phyloP scores from a whole-genome alignment of 768 basidiomycete genomes.

The Tephrocybe sp. region DNA sequence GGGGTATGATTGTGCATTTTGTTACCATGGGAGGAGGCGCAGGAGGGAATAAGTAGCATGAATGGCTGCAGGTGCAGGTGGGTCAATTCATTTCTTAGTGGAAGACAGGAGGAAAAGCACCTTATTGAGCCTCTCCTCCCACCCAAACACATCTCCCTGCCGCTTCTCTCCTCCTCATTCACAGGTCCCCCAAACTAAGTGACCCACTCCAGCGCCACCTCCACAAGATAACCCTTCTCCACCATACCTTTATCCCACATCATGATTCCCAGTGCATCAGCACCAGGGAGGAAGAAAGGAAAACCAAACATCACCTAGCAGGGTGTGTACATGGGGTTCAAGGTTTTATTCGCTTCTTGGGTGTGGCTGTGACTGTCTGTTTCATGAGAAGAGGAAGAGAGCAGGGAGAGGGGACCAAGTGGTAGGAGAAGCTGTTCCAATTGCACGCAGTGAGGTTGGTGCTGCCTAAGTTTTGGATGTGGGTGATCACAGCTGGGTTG shows the following conservation, averaged over 20 bases:
- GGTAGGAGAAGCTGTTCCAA: conserved; percentile 63
- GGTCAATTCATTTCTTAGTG: background rate
- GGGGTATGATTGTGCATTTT: no score
- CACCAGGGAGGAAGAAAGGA: conserved; percentile 76
- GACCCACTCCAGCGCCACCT: conserved; percentile 75
- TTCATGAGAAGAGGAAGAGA: no score
- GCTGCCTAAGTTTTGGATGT: no score
- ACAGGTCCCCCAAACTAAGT: conserved; percentile 65
- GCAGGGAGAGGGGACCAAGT: no score
- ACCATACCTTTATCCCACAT: conserved; percentile 94
- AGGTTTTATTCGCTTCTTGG: no score
- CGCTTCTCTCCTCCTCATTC: conserved; percentile 17
- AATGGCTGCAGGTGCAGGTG: conserved; percentile 3
- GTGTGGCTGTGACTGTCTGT: no score
- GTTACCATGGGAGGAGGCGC: no score
- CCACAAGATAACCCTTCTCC: conserved; percentile 93
- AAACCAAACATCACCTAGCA: conserved; percentile 89
- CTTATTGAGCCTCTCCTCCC: conserved; percentile 63
- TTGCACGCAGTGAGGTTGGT: no score
- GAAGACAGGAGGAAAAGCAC: conserved; percentile 38
- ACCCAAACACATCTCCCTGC: conserved; percentile 44
- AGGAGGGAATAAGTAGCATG: no score
- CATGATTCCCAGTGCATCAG: conserved; percentile 79
- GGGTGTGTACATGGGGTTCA: no score
- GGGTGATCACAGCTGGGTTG: no score